Conservation (phyloP, 257 asterid species). For the Ajuga chamaepitys region DNA sequence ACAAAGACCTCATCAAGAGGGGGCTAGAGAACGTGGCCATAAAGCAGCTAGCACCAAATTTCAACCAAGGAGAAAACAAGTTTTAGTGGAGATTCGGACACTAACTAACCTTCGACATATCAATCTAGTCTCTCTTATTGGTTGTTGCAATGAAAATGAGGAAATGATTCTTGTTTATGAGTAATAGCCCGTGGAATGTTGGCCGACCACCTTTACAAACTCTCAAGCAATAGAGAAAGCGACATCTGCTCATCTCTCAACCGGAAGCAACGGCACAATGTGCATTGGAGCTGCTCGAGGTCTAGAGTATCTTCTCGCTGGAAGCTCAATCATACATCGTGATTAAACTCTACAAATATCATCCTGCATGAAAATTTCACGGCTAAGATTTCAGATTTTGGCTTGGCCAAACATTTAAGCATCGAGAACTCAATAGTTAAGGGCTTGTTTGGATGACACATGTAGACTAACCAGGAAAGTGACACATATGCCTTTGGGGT, state of each 20-base stretch:
- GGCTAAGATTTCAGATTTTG: constrained; percentile 4
- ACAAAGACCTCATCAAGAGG: constrained; percentile 13
- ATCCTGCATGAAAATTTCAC: not conserved
- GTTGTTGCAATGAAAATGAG: not conserved
- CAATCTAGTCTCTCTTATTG: not conserved
- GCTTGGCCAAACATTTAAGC: not conserved
- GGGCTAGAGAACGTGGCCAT: not conserved
- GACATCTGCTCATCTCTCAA: too few relatives aligned
- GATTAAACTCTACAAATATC: not conserved
- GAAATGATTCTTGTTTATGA: constrained; percentile 17
- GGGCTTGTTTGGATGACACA: not conserved
- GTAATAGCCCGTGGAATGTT: constrained; percentile 2
- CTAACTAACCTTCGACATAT: not conserved
- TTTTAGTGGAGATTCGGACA: constrained; percentile 23
- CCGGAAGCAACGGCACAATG: not conserved
- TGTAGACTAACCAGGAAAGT: not conserved
- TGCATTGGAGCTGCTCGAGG: constrained; percentile 3
- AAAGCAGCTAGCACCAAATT: constrained; percentile 12
- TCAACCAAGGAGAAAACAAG: constrained; percentile 35
- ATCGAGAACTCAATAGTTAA: not conserved
- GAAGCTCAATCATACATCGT: not conserved
- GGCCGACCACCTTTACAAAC: not conserved
- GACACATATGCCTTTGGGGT: constrained; percentile 6
- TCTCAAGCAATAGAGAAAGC: too few relatives aligned
- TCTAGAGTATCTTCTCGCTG: not conserved